phyloP scores from a whole-genome alignment of 805 yeast genomes.

The Ogataea allantospora region DNA sequence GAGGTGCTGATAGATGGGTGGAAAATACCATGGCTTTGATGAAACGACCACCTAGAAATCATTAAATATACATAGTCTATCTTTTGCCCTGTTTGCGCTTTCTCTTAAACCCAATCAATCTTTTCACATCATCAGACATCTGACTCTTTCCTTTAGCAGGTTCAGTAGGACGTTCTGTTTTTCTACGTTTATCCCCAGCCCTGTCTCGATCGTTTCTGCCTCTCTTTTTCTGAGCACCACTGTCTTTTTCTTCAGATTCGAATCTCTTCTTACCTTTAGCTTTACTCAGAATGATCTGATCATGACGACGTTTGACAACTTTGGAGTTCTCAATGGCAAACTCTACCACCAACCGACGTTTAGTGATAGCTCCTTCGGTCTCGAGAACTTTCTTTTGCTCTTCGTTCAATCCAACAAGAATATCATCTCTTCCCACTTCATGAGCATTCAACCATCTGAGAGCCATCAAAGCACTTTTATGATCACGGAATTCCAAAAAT shows the following conservation, averaged over 20 bases:
- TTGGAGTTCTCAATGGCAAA: slow-evolving; percentile 95
- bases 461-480: slow-evolving; percentile 91
- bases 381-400: slow-evolving; percentile 60
- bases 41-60: slow-evolving; percentile 70
- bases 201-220: slow-evolving; percentile 4
- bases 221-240: slow-evolving; percentile 6
- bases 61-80: slow-evolving; percentile 32
- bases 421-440: slow-evolving; percentile 69
- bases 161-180: slow-evolving; percentile 15
- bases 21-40: slow-evolving; percentile 72
- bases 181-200: slow-evolving; percentile 8
- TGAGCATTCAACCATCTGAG: slow-evolving; percentile 96
- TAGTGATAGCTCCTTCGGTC: slow-evolving; percentile 48
- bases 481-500: slow-evolving; percentile 89
- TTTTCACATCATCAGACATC: slow-evolving; percentile 54
- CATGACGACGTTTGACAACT: slow-evolving; percentile 87
- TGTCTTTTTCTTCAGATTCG: slow-evolving; percentile 25
- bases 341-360: slow-evolving; percentile 84
- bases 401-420: slow-evolving; percentile 64
- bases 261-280: slow-evolving; percentile 38
- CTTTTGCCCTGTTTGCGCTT: slow-evolving; percentile 50
- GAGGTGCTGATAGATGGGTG: slow-evolving; percentile 91
- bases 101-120: slow-evolving; percentile 67
- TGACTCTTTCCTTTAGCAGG: slow-evolving; percentile 13
- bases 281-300: slow-evolving; percentile 43